Conservation (phyloP, 768 basidiomycete genomes). For the Boletus patriciae region DNA sequence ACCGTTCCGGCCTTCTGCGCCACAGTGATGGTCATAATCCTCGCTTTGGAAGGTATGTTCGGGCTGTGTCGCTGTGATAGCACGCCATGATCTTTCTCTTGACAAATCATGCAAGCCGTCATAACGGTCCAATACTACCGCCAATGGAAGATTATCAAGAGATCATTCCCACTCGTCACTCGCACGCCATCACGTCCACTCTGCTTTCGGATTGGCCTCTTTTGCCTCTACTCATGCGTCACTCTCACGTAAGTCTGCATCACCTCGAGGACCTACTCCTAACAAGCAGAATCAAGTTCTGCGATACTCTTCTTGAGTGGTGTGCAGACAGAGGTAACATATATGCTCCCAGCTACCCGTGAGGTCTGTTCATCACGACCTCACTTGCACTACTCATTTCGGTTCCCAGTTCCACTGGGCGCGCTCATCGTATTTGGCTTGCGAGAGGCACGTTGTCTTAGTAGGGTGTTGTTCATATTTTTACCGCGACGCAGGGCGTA, state of each 20-base stretch:
- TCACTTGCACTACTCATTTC: slow-evolving; percentile 1
- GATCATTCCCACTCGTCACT: slow-evolving; percentile 43
- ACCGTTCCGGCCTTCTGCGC: slow-evolving; percentile 48
- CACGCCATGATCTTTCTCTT: neutral
- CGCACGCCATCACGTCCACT: slow-evolving; percentile 38
- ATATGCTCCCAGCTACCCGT: slow-evolving; percentile 54
- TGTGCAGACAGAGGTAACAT: slow-evolving; percentile 35
- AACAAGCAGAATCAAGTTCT: slow-evolving; percentile 28
- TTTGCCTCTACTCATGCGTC: slow-evolving; percentile 46
- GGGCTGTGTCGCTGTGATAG: neutral
- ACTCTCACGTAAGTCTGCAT: slow-evolving; percentile 41
- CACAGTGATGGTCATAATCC: slow-evolving; percentile 38
- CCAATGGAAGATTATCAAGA: slow-evolving; percentile 38
- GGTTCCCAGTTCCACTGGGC: slow-evolving; percentile 46
- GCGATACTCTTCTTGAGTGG: slow-evolving; percentile 39
- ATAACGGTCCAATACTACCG: slow-evolving; percentile 45
- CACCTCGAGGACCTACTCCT: neutral
- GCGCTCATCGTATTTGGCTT: slow-evolving; percentile 50
- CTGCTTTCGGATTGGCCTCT: slow-evolving; percentile 42
- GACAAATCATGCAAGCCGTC: slow-evolving; percentile 34
- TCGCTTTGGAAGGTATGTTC: slow-evolving; percentile 46
- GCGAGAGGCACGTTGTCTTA: slow-evolving; percentile 40
- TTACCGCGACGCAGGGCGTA: slow-evolving; percentile 35
- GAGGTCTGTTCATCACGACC: slow-evolving; percentile 18
- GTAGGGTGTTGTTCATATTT: neutral